Evolutionary conservation across 768 basidiomycete genomes (phyloP).

Genomic region (Boletellus ananiceps): DNA sequence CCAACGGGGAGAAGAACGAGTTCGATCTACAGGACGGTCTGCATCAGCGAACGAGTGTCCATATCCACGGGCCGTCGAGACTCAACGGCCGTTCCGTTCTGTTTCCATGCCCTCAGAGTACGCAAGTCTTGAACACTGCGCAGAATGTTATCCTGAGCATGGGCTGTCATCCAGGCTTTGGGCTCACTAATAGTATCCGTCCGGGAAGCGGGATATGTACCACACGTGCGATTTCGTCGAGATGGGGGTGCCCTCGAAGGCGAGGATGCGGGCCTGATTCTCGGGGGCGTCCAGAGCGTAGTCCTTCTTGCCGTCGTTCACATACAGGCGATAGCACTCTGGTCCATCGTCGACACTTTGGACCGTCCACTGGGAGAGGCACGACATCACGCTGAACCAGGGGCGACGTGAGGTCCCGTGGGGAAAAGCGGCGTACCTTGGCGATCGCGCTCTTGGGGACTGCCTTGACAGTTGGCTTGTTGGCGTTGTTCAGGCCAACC

Average conservation of each 20-base stretch:
- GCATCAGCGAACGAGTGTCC: background rate
- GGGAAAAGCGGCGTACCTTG: background rate
- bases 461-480: background rate
- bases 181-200: slow-evolving; percentile 2
- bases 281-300: background rate
- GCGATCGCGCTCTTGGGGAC: background rate
- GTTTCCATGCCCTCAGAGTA: slow-evolving; percentile 6
- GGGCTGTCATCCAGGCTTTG: background rate
- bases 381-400: background rate
- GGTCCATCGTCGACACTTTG: slow-evolving; percentile 5
- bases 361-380: slow-evolving; percentile 3
- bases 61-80: background rate
- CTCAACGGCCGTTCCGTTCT: slow-evolving; percentile 2
- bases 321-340: slow-evolving; percentile 9
- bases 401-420: background rate
- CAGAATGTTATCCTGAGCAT: background rate
- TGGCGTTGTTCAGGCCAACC: background rate
- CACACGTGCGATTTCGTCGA: slow-evolving; percentile 8
- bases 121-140: slow-evolving; percentile 1
- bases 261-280: background rate
- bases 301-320: slow-evolving; percentile 7
- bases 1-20: slow-evolving; percentile 1
- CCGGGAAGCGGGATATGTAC: slow-evolving; percentile 1
- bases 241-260: background rate
- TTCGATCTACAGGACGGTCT: slow-evolving; percentile 1